phyloP scores from a whole-genome alignment of 2,329 filamentous ascomycete species.

The Sphaerulina musiva region DNA sequence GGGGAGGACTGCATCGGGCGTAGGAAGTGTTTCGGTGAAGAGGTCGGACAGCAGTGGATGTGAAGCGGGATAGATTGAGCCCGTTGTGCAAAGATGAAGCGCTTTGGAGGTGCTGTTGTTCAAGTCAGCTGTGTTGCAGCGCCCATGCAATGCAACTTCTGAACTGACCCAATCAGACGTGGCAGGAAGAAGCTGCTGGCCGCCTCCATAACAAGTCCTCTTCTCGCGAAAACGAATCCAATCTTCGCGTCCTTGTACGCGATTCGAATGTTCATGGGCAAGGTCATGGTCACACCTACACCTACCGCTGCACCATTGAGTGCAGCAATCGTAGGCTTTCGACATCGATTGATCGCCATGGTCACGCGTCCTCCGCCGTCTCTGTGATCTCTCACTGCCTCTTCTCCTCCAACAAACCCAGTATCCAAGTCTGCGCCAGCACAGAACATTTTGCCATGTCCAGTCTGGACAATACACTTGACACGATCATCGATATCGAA shows the following conservation, averaged over 20 bases:
- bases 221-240: slow-evolving; percentile 66
- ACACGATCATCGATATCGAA: slow-evolving; percentile 52
- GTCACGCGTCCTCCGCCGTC: slow-evolving; percentile 46
- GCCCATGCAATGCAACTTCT: background rate
- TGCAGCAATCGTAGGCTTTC: slow-evolving; percentile 52
- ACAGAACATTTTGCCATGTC: slow-evolving; percentile 48
- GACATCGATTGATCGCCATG: slow-evolving; percentile 52
- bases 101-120: slow-evolving; percentile 46
- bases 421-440: slow-evolving; percentile 52
- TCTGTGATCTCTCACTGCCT: slow-evolving; percentile 45
- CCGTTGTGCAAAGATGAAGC: slow-evolving; percentile 61
- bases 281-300: slow-evolving; percentile 54
- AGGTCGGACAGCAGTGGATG: slow-evolving; percentile 49
- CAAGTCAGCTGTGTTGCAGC: background rate
- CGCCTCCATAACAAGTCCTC: slow-evolving; percentile 67
- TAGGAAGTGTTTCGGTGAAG: slow-evolving; percentile 59
- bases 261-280: slow-evolving; percentile 51
- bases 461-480: slow-evolving; percentile 51
- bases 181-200: slow-evolving; percentile 67
- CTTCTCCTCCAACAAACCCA: slow-evolving; percentile 43
- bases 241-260: slow-evolving; percentile 56
- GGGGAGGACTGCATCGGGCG: slow-evolving; percentile 54
- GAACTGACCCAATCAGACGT: slow-evolving; percentile 54
- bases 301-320: slow-evolving; percentile 53
- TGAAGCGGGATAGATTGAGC: slow-evolving; percentile 50